These are phyloP conservation scores for Rostrohypoxylon terebratum DNA, from an alignment of 495 filamentous ascomycete species.

Conservation along the genomic window DNA sequence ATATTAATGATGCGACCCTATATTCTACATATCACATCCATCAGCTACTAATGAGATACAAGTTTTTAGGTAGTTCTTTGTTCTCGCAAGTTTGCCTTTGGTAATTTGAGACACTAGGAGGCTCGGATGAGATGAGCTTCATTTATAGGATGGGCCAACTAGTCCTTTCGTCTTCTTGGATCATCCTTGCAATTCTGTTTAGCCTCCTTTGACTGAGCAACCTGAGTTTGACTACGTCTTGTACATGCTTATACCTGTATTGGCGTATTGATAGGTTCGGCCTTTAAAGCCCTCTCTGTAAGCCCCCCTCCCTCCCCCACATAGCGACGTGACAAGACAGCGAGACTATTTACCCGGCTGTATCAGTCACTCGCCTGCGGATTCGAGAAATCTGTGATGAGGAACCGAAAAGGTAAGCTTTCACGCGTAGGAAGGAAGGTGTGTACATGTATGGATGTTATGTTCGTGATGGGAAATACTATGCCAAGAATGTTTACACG, in stretches of 20 bases:
- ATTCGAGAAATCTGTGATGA: slow-evolving; percentile 1
- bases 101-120: slow-evolving; percentile 8
- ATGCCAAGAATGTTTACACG: slow-evolving; percentile 13
- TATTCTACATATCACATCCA: background rate
- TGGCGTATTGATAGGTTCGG: background rate
- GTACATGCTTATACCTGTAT: slow-evolving; percentile 2
- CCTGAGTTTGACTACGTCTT: slow-evolving; percentile 7
- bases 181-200: slow-evolving; percentile 20
- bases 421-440: background rate
- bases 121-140: slow-evolving; percentile 12
- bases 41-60: slow-evolving; percentile 5
- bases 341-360: slow-evolving; percentile 33
- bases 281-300: background rate
- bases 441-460: slow-evolving; percentile 1
- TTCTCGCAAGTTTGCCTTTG: slow-evolving; percentile 16
- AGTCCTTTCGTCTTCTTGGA: slow-evolving; percentile 3
- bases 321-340: background rate
- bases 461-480: slow-evolving; percentile 7
- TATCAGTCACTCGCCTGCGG: slow-evolving; percentile 24
- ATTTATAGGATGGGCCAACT: slow-evolving; percentile 16
- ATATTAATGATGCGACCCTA: slow-evolving; percentile 17
- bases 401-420: background rate
- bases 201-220: slow-evolving; percentile 10
- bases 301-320: background rate
- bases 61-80: background rate